phyloP scores from a whole-genome alignment of 495 filamentous ascomycete genomes.

The Neurospora africana region DNA sequence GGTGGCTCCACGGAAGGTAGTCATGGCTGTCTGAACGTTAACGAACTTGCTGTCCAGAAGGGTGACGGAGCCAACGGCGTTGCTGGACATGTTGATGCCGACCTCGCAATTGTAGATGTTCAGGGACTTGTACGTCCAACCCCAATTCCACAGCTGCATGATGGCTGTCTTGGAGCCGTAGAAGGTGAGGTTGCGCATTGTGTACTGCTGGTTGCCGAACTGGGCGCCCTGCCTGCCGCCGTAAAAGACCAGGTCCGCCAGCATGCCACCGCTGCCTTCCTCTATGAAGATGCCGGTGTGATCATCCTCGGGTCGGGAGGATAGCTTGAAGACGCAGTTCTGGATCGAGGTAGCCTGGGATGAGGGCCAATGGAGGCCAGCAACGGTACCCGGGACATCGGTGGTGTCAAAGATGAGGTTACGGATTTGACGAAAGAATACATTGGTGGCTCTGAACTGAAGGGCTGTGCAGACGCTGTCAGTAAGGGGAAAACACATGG shows the following conservation, averaged over 20 bases:
- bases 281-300: conserved; percentile 72
- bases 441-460: conserved; percentile 49
- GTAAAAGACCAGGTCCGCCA: conserved; percentile 61
- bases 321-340: conserved; percentile 77
- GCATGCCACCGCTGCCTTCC: conserved; percentile 59
- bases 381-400: conserved; percentile 46
- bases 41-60: conserved; percentile 68
- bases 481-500: neutral
- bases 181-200: conserved; percentile 77
- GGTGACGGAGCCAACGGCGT: conserved; percentile 61
- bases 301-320: conserved; percentile 39
- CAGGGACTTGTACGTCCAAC: conserved; percentile 73
- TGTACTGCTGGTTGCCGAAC: conserved; percentile 80
- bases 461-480: neutral
- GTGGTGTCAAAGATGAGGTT: conserved; percentile 84
- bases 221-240: conserved; percentile 53
- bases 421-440: conserved; percentile 81
- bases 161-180: conserved; percentile 75
- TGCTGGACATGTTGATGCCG: conserved; percentile 67
- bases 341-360: conserved; percentile 83
- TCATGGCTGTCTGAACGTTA: conserved; percentile 52
- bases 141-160: conserved; percentile 84
- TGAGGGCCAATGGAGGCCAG: conserved; percentile 91
- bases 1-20: conserved; percentile 47
- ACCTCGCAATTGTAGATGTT: conserved; percentile 64